phyloP scores from a whole-genome alignment of 176 grass and related monocot genomes.

The Panicum miliaceum region DNA sequence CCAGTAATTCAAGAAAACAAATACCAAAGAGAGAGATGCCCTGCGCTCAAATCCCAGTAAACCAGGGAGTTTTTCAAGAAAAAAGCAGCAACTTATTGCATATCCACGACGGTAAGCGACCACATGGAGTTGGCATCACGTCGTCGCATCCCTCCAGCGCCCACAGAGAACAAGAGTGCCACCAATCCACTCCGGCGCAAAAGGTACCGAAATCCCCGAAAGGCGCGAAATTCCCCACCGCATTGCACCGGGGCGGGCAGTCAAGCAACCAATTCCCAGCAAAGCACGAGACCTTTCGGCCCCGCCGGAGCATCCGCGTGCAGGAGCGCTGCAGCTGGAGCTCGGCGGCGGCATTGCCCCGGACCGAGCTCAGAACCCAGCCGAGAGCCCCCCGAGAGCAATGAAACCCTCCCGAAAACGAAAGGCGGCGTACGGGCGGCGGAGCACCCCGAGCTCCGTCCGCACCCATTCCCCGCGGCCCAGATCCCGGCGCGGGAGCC shows the following conservation, averaged over 20 bases:
- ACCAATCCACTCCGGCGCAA: conserved; percentile 27
- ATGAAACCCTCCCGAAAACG: background rate
- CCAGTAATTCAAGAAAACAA: background rate
- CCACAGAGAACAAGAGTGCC: background rate
- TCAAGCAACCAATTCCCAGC: background rate
- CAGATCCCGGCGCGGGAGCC: conserved; percentile 42
- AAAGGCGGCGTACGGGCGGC: background rate
- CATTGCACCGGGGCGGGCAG: conserved; percentile 10
- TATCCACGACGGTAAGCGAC: background rate
- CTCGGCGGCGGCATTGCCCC: conserved; percentile 30
- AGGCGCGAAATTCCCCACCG: background rate
- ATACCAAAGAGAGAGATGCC: background rate
- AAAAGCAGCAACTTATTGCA: background rate
- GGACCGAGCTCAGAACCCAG: background rate
- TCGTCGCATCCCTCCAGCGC: background rate
- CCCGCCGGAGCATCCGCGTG: background rate
- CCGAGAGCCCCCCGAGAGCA: background rate
- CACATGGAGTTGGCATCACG: background rate
- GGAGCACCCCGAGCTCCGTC: background rate
- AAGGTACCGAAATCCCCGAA: background rate
- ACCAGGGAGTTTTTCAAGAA: conserved; percentile 11
- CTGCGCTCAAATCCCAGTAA: conserved; percentile 3
- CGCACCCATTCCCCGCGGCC: background rate
- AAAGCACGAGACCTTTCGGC: background rate
- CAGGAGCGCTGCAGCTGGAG: conserved; percentile 7